A percentile compares a stretch with the other conserved stretches of the same genome.
phyloP scores from a whole-genome alignment of 768 basidiomycete species.

The Boletus sensibilis region DNA sequence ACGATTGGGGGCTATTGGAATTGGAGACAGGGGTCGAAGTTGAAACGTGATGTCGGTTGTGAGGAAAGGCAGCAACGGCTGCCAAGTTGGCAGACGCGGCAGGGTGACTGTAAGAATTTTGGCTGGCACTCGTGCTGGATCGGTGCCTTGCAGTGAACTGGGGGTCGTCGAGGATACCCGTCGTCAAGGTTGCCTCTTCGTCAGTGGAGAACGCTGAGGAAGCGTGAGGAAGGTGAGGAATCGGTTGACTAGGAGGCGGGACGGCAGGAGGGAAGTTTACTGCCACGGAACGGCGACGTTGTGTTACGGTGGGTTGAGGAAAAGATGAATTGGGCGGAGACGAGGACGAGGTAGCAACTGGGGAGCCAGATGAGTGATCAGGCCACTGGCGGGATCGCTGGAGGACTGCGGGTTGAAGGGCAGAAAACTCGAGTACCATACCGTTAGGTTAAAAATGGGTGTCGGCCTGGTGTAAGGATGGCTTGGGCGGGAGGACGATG shows the following conservation, averaged over 20 bases:
- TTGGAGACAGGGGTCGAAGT: conserved; percentile 24
- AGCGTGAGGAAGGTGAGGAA: conserved; percentile 59
- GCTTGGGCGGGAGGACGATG: neutral
- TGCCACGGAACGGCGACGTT: conserved; percentile 70
- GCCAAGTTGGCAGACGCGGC: conserved; percentile 49
- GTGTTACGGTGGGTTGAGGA: conserved; percentile 27
- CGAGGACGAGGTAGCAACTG: conserved; percentile 34
- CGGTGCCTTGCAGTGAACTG: conserved; percentile 33
- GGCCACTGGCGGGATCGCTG: conserved; percentile 37
- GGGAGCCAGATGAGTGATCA: conserved; percentile 21
- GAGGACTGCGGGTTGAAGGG: conserved; percentile 28
- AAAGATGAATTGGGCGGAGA: conserved; percentile 33
- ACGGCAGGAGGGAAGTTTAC: conserved; percentile 61
- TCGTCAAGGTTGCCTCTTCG: conserved; percentile 20
- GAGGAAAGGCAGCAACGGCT: conserved; percentile 62
- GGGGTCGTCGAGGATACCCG: conserved; percentile 29
- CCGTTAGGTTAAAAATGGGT: conserved; percentile 1
- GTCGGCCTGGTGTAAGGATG: neutral
- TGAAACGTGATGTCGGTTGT: conserved; percentile 43
- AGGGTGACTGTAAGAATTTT: conserved; percentile 33
- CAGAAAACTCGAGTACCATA: conserved; percentile 33
- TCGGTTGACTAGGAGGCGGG: conserved; percentile 73
- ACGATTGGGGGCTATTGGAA: conserved; percentile 29
- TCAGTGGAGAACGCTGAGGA: conserved; percentile 18
- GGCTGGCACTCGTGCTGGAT: conserved; percentile 38